A percentile compares a stretch with the other conserved stretches of the same genome.
phyloP scores from a whole-genome alignment of 2,329 filamentous ascomycete genomes.

The Incumbomyces lentus region DNA sequence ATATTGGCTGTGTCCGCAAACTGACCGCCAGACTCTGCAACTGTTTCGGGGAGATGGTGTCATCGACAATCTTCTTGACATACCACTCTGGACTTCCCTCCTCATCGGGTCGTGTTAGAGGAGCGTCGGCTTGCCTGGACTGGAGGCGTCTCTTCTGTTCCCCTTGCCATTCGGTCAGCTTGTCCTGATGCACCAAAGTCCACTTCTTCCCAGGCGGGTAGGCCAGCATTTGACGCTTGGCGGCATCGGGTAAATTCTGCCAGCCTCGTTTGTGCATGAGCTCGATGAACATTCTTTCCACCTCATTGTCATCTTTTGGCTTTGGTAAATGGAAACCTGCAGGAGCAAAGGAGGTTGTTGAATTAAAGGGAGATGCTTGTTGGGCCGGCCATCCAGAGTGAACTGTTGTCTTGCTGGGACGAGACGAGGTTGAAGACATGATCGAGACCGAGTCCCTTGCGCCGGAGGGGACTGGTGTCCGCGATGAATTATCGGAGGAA shows the following conservation, averaged over 20 bases:
- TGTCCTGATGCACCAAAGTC: conserved; percentile 92
- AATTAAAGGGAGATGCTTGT: conserved; percentile 37
- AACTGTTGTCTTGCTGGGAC: conserved; percentile 30
- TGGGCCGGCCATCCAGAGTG: conserved; percentile 34
- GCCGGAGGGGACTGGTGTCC: conserved; percentile 28
- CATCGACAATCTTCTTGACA: conserved; percentile 92
- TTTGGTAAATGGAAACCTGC: conserved; percentile 56
- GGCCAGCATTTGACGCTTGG: conserved; percentile 86
- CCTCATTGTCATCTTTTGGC: conserved; percentile 68
- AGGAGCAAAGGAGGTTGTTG: conserved; percentile 40
- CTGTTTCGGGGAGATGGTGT: conserved; percentile 82
- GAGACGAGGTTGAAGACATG: conserved; percentile 29
- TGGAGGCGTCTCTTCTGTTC: conserved; percentile 81
- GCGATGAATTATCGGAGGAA: conserved; percentile 42
- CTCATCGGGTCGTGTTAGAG: conserved; percentile 67
- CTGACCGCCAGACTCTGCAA: conserved; percentile 90
- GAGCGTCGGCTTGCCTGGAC: conserved; percentile 55
- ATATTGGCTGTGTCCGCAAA: conserved; percentile 88
- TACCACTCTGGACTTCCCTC: conserved; percentile 98
- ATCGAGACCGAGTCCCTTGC: conserved; percentile 20
- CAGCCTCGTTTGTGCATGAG: conserved; percentile 97
- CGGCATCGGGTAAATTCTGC: conserved; percentile 93
- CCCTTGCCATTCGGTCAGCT: conserved; percentile 83
- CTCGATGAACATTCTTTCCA: conserved; percentile 83
- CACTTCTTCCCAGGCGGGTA: conserved; percentile 94